A percentile compares a stretch with the other conserved stretches of the same genome.
Evolutionary conservation across 192 early-diverging fungal species (phyloP).

Genomic region (Backusella tarrabulga): DNA sequence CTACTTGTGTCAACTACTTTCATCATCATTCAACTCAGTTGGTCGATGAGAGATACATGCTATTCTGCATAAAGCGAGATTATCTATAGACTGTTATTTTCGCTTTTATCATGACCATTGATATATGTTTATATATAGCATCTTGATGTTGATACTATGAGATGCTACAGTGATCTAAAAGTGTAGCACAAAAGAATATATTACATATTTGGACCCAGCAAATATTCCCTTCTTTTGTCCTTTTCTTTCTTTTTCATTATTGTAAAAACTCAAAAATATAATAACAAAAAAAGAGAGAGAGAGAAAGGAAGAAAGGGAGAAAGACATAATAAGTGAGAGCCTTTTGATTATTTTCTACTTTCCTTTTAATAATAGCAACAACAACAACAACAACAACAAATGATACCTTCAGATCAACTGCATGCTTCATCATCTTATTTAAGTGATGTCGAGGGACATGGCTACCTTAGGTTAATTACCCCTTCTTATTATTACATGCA

Average conservation of each 20-base stretch:
- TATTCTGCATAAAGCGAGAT: too few species aligned
- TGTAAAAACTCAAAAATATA: not conserved
- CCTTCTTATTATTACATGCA: not conserved
- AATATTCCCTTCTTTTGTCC: not conserved
- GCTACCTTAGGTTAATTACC: conserved; percentile 1
- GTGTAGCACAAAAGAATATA: not conserved
- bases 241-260: not conserved
- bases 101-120: too few species aligned
- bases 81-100: too few species aligned
- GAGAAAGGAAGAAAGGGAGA: not conserved
- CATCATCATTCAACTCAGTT: too few species aligned
- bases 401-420: not conserved
- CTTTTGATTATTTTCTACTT: not conserved
- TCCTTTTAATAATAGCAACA: not conserved
- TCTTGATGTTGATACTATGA: too few species aligned
- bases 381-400: not conserved
- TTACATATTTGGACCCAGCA: not conserved
- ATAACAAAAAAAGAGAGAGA: not conserved
- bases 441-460: not conserved
- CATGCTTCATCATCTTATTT: conserved; percentile 4
- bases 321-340: not conserved
- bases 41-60: too few species aligned
- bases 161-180: not conserved
- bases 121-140: too few species aligned
- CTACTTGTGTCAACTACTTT: too few species aligned